Evolutionary conservation across 768 basidiomycete genomes (phyloP).

Genomic region (Postia placenta): DNA sequence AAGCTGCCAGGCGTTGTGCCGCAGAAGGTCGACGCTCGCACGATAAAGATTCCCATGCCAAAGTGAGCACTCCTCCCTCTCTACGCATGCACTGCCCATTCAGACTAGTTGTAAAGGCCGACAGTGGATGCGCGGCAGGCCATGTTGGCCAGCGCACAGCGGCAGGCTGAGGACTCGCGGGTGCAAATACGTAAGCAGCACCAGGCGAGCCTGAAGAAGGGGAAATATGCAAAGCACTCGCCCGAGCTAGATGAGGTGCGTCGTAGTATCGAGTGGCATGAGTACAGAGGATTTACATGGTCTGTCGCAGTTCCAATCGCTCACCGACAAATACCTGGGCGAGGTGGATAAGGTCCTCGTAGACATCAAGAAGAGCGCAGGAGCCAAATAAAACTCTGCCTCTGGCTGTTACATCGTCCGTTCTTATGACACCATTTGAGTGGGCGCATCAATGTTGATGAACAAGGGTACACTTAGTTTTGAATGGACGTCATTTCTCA

Average conservation of each 20-base stretch:
- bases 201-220: slow-evolving; percentile 58
- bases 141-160: slow-evolving; percentile 47
- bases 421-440: no score
- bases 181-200: slow-evolving; percentile 72
- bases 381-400: slow-evolving; percentile 5
- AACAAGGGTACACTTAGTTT: background rate
- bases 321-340: slow-evolving; percentile 52
- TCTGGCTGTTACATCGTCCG: no score
- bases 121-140: slow-evolving; percentile 67
- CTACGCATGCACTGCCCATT: background rate
- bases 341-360: slow-evolving; percentile 65
- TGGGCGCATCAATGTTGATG: background rate
- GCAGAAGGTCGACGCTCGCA: slow-evolving; percentile 62
- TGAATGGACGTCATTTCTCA: no score
- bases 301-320: slow-evolving; percentile 60
- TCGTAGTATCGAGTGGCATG: slow-evolving; percentile 7
- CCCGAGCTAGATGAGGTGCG: slow-evolving; percentile 65
- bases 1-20: slow-evolving; percentile 69
- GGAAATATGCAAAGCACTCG: slow-evolving; percentile 64
- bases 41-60: slow-evolving; percentile 75
- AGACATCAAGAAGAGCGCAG: slow-evolving; percentile 54
- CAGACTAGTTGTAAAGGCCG: slow-evolving; percentile 39
- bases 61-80: slow-evolving; percentile 40
- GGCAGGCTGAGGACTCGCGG: slow-evolving; percentile 70
- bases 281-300: background rate